Evolutionary conservation across 768 basidiomycete genomes (phyloP), one percentile per base, ranked within the genome.

Genomic region (Suillus fuscotomentosus): DNA sequence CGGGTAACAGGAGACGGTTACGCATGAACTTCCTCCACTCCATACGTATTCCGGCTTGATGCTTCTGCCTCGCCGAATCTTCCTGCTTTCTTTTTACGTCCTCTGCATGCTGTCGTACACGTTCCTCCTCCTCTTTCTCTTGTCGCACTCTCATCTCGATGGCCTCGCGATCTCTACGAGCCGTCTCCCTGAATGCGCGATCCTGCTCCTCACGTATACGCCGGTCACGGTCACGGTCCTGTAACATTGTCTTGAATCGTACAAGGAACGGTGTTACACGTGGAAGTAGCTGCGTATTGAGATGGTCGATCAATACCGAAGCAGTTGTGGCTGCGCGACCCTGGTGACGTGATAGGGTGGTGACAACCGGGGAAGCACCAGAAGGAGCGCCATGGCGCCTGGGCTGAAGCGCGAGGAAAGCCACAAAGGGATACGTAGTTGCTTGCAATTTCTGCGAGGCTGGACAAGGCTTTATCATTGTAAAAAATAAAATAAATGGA

Each of bases 401-500:
- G 0, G 93, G 89, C 72, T 98, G 93, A 56, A 97, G 85, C 1
- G 95, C 89, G 56, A 97, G 75, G 75, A 98, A 99, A 1, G 93
- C 92, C 56, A 99, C 82, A 66, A 96, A 96, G 0, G 97, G 97
- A 70, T 91, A 97, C 0, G 95, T 94, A 1, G 95, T 95, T 3
- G 90, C 89, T 71, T 92, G 88, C 1, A 98, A 79, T 72, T 91
- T 92, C 71, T 90, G 85, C 14, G 87, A 80, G 36, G 79, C 91
- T 81, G 66, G 47, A 50, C 39, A 11, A 56, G 20, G 24, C 53
- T 60, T 10, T 42, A 59, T 11, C 14, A 17, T 50, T 60, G 60
- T 80, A 42, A 54, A 54, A 8, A 41, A 17, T 11, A 57, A n/a
- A 31, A 27, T 38, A 1, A 14, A 1, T 0, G 38, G 20, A 20